phyloP scores from a whole-genome alignment of 75 land plant genomes.

The Sequoiadendron giganteum region DNA sequence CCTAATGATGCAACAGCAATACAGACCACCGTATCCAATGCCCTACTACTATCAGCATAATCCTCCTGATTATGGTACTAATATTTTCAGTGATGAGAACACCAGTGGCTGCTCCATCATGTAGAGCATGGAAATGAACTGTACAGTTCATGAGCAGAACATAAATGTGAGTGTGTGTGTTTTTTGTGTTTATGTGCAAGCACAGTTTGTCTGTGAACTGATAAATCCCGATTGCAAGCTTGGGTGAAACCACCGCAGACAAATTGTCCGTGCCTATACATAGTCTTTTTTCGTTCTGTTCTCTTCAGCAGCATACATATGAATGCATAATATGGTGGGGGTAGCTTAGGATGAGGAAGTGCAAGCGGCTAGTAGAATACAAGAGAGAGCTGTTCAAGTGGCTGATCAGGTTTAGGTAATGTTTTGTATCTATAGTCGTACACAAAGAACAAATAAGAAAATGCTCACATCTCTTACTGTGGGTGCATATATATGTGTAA shows the following conservation, averaged over 20 bases:
- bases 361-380: neutral
- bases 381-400: neutral
- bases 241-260: neutral
- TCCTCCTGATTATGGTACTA: slow-evolving; percentile 18
- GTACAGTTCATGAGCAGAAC: neutral
- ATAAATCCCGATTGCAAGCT: neutral
- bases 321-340: neutral
- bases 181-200: neutral
- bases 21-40: slow-evolving; percentile 25
- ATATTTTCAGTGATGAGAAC: slow-evolving; percentile 65
- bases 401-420: slow-evolving; percentile 5
- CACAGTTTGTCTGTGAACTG: neutral
- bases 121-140: slow-evolving; percentile 15
- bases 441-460: neutral
- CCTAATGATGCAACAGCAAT: slow-evolving; percentile 39
- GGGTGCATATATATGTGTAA: neutral
- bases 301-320: neutral
- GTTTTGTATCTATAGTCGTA: neutral
- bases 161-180: neutral
- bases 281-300: neutral
- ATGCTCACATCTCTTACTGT: neutral
- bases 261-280: neutral
- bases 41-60: neutral
- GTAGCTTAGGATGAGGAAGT: neutral
- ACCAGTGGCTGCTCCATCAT: slow-evolving; percentile 52